Conservation (phyloP, 2,329 filamentous ascomycete species). For the Trichoderma afroharzianum region DNA sequence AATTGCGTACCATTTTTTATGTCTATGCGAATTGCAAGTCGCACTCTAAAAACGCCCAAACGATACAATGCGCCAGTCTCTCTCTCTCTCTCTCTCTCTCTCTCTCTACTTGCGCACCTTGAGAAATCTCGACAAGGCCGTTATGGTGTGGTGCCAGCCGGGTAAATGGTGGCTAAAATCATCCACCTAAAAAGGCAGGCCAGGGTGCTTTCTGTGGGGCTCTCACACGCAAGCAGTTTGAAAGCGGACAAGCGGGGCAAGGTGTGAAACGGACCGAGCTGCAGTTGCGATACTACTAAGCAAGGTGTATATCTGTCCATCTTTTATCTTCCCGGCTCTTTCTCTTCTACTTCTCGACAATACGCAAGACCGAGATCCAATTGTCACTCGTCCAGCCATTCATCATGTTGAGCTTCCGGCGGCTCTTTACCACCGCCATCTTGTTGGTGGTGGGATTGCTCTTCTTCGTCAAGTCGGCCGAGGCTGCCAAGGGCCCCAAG, state of each 20-base stretch:
- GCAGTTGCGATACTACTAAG: not conserved
- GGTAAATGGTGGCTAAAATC: not conserved
- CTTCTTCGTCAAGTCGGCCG: constrained; percentile 70
- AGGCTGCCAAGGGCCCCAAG: constrained; percentile 82
- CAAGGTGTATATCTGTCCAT: constrained; percentile 22
- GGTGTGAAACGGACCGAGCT: constrained; percentile 18
- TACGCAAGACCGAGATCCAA: not conserved
- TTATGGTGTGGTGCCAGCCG: not conserved
- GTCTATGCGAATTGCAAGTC: not conserved
- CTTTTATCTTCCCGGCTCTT: not conserved
- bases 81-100: not conserved
- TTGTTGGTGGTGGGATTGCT: constrained; percentile 72
- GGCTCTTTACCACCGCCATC: constrained; percentile 67
- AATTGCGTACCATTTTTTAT: not conserved
- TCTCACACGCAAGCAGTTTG: not conserved
- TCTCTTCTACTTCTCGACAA: not conserved
- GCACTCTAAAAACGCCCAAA: not conserved
- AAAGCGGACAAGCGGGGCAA: constrained; percentile 21
- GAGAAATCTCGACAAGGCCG: not conserved
- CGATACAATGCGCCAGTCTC: not conserved
- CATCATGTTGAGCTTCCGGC: constrained; percentile 72
- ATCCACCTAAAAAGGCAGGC: not conserved
- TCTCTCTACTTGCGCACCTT: not conserved
- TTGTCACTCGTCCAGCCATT: constrained; percentile 16
- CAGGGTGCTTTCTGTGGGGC: not conserved